Evolutionary conservation across 306 rosid species (phyloP).

Genomic region (Quercus variabilis): DNA sequence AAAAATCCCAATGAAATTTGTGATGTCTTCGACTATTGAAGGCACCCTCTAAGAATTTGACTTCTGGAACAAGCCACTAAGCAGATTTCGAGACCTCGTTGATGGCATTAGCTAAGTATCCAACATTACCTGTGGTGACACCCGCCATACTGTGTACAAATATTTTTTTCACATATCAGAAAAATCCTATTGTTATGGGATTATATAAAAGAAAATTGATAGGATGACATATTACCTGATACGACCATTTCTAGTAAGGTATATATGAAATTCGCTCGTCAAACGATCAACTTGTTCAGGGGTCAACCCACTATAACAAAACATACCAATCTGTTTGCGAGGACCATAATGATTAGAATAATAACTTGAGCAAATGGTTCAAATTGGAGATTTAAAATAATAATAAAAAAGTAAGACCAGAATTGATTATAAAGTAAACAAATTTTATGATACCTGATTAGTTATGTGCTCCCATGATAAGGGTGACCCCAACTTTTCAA

Average conservation of each 20-base stretch:
- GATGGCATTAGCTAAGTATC: slow-evolving; percentile 81
- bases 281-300: slow-evolving; percentile 91
- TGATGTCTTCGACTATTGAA: not conserved
- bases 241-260: slow-evolving; percentile 93
- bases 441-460: slow-evolving; percentile 55
- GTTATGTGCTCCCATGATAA: slow-evolving; percentile 88
- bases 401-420: not conserved
- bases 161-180: not conserved
- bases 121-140: slow-evolving; percentile 73
- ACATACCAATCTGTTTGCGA: slow-evolving; percentile 85
- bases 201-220: not conserved
- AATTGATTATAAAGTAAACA: not conserved
- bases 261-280: slow-evolving; percentile 79
- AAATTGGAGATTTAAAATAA: not conserved
- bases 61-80: slow-evolving; percentile 16
- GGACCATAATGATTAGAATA: not conserved
- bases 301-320: slow-evolving; percentile 90
- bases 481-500: slow-evolving; percentile 72
- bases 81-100: slow-evolving; percentile 76
- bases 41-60: not conserved
- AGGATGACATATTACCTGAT: slow-evolving; percentile 51
- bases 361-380: not conserved
- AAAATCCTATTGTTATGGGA: not conserved
- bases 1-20: not conserved
- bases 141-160: slow-evolving; percentile 81